These are phyloP conservation scores for Juncus effusus DNA, from an alignment of 176 grass and related monocot species.

Conservation along the genomic window DNA sequence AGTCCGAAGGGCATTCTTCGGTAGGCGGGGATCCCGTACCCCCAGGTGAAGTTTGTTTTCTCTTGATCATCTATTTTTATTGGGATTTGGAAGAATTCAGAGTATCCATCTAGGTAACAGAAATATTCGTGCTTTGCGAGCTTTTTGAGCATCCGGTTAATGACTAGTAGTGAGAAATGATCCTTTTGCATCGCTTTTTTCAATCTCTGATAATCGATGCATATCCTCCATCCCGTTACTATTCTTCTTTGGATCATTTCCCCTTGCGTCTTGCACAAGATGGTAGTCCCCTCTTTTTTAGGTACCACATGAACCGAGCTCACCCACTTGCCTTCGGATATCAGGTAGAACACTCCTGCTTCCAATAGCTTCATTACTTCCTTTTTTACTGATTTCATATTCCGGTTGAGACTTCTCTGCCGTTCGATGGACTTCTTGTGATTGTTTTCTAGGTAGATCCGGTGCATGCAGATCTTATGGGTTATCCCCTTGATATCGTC, in stretches of 20 bases:
- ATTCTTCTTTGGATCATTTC: not conserved
- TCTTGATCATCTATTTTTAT: not conserved
- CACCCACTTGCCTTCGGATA: not conserved
- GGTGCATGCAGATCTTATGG: not conserved
- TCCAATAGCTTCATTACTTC: not conserved
- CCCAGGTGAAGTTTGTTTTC: constrained; percentile 4
- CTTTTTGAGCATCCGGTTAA: not conserved
- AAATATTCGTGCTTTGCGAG: not conserved
- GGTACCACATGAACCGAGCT: not conserved
- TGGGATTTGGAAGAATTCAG: not conserved
- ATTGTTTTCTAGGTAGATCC: not conserved
- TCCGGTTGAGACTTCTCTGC: not conserved
- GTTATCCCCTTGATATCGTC: not conserved
- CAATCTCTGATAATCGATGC: not conserved
- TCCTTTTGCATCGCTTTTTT: too few relatives aligned
- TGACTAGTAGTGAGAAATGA: not conserved
- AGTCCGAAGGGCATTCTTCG: not conserved
- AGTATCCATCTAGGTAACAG: not conserved
- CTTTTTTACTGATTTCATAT: not conserved
- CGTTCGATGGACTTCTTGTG: not conserved
- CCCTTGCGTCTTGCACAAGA: too few relatives aligned
- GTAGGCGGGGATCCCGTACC: not conserved
- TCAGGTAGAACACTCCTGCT: not conserved
- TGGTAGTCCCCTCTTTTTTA: not conserved
- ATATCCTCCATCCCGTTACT: not conserved